Evolutionary conservation across 371 early-diverging fungal species (phyloP), one percentile per base, ranked within the genome.

Genomic region (Umbelopsis sp.): DNA sequence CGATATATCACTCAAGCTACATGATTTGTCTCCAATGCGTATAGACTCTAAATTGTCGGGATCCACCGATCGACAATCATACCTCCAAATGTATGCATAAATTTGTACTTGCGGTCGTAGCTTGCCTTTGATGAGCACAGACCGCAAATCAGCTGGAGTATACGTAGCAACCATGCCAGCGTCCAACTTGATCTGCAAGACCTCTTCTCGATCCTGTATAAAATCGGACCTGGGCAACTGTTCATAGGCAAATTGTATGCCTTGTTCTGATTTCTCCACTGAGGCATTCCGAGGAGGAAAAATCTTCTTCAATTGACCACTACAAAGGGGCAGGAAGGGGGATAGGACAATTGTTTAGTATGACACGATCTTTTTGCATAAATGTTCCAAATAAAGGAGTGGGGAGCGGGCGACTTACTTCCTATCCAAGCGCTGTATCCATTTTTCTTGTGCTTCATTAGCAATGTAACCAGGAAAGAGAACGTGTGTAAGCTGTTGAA

Each of bases 51-150:
- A 18, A 20, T 29, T 35, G 18, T 72, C 66, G 0, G 65, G 35
- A 8, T 70, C 20, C 18, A 76, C 52, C 4, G 67, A 44, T 2
- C 72, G 10, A 1, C 65, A 50, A 7, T 68, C 45, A 5, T 79
- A 79, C 2, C 45, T 66, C 81, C 81, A 81, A 12, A 81, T 45
- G 51, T 77, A 77, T 6, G 79, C 24, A 52, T 76, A 74, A 10
- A 79, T 29, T 3, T 77, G 71, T 4, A 80, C 67, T 45, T 80
- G 71, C 11, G 70, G n/a, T 22, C 35, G 70, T 67, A 16, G 72
- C 72, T 41, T 71, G 64, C 48, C 74, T 70, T 65, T 76, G 74
- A 8, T 72, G 69, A 65, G 69, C 70, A 16, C 32, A 32, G 50
- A 71, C 18, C 29, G 68, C 14, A 70, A 62, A 2, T 69, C 41